These are phyloP conservation scores for Fusarium sp. DNA, from an alignment of 2,329 filamentous ascomycete genomes.

Conservation along the genomic window DNA sequence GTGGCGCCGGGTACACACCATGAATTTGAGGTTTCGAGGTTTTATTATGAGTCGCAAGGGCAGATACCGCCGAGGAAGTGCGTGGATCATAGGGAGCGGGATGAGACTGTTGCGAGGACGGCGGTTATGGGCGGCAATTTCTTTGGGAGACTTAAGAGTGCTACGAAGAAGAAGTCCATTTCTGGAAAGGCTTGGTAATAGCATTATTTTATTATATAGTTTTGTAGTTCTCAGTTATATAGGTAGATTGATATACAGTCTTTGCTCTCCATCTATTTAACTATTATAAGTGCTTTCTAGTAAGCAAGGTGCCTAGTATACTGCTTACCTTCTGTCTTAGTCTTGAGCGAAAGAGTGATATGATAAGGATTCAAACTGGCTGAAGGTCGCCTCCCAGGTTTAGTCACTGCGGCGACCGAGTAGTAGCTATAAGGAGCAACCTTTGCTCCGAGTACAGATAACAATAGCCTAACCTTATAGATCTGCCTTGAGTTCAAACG, in stretches of 20 bases:
- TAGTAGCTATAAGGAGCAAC: too few species aligned
- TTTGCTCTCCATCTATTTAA: fast-evolving
- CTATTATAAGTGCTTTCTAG: too few species aligned
- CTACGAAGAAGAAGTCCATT: slow-evolving; percentile 20
- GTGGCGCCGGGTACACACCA: slow-evolving; percentile 40
- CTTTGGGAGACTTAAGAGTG: slow-evolving; percentile 14
- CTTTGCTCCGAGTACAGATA: too few species aligned
- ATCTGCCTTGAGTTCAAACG: too few species aligned
- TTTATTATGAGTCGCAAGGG: slow-evolving; percentile 52
- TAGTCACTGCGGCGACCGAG: too few species aligned
- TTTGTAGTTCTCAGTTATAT: not conserved
- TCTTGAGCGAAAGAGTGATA: too few species aligned
- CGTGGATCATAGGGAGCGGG: slow-evolving; percentile 17
- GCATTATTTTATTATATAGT: not conserved
- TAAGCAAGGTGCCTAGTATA: too few species aligned
- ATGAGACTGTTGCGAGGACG: slow-evolving; percentile 2
- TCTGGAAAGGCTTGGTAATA: slow-evolving; percentile 21
- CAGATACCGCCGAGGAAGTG: slow-evolving; percentile 40
- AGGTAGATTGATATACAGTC: not conserved
- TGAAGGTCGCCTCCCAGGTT: too few species aligned
- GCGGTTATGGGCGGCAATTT: slow-evolving; percentile 20
- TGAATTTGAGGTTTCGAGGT: slow-evolving; percentile 48
- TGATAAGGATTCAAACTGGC: too few species aligned
- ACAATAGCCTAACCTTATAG: too few species aligned
- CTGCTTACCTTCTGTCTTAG: too few species aligned